Conservation (phyloP, 345 rosid species). For the Chamaenerion angustifolium region DNA sequence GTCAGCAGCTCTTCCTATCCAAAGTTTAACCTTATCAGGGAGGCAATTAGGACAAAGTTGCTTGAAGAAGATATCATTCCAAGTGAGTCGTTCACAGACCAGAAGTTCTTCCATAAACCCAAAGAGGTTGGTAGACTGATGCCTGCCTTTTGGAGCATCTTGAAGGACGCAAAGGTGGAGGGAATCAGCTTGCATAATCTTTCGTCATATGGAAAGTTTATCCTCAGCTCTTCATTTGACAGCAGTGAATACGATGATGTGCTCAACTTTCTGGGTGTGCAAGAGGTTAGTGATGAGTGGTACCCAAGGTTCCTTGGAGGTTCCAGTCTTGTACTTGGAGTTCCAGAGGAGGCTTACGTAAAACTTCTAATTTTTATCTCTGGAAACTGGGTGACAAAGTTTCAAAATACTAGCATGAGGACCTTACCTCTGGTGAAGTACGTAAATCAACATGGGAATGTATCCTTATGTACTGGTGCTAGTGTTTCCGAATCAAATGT, state of each 20-base stretch:
- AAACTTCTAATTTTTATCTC: conserved; percentile 39
- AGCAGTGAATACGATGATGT: conserved; percentile 14
- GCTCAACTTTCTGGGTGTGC: conserved; percentile 40
- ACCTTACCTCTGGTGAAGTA: conserved; percentile 41
- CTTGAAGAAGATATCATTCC: conserved; percentile 36
- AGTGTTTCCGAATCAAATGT: conserved; percentile 2
- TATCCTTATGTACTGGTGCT: conserved; percentile 22
- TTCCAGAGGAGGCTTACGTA: conserved; percentile 32
- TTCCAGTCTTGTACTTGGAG: conserved; percentile 33
- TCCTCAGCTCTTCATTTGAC: conserved; percentile 41
- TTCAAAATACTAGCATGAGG: conserved; percentile 16
- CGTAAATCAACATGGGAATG: conserved; percentile 20
- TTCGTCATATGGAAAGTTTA: conserved; percentile 41
- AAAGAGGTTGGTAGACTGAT: conserved; percentile 37
- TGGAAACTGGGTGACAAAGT: conserved; percentile 32
- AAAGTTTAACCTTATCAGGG: conserved; percentile 30
- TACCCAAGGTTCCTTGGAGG: conserved; percentile 47
- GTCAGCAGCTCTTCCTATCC: conserved; percentile 18
- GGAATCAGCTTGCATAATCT: conserved; percentile 41
- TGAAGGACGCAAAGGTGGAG: conserved; percentile 32
- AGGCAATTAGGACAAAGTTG: conserved; percentile 22
- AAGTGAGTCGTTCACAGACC: conserved; percentile 31
- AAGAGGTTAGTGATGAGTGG: conserved; percentile 31
- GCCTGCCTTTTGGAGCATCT: conserved; percentile 43
- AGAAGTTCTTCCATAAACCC: conserved; percentile 54